Evolutionary conservation across 225 moss, liverwort and hornwort species (phyloP), one percentile per base, ranked within the genome.

Genomic region (Polytrichum formosum): DNA sequence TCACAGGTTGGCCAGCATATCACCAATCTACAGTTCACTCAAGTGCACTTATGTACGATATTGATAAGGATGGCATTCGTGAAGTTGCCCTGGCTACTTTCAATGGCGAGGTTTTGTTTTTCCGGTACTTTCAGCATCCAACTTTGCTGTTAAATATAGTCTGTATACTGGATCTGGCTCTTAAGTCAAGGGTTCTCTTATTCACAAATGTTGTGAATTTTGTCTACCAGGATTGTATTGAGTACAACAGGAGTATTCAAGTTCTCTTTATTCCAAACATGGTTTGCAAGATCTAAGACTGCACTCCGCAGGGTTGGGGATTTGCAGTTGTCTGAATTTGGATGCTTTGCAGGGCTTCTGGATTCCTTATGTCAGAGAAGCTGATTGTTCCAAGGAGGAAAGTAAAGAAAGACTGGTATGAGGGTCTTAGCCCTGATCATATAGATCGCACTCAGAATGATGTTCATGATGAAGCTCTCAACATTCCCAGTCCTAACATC

Each of bases 11-110:
- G 92, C 98, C 98, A 70, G 90, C 81, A 21, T 90, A 87, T 71
- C 98, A 99, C 79, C 90, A 92, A 63, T 94, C 91, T 53, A 94
- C 94, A 25, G 98, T 94, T 63, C 98, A 99, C 79, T 87, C 98
- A 58, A 94, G 98, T 83, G 91, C 98, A 61, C 73, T 99, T 37
- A 67, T 84, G 66, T 94, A 99, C 78, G 98, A 99, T 74, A 94
- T 99, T 71, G 98, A 99, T 65, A 91, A 88, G 83, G 98, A 99
- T 79, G 94, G 98, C 72, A 85, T 76, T 76, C 86, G 86, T 73
- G 98, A 99, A 80, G 83, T 99, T 69, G 92, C 78, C 35, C 84
- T 99, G 75, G 92, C 94, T 46, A 99, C 98, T 56, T 99, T 94
- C 79, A 90, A 99, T 75, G 98, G 98, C 67, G 94, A 99, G 72